phyloP scores from a whole-genome alignment of 2,329 filamentous ascomycete species.

The Phyllosticta paracitricarpa region DNA sequence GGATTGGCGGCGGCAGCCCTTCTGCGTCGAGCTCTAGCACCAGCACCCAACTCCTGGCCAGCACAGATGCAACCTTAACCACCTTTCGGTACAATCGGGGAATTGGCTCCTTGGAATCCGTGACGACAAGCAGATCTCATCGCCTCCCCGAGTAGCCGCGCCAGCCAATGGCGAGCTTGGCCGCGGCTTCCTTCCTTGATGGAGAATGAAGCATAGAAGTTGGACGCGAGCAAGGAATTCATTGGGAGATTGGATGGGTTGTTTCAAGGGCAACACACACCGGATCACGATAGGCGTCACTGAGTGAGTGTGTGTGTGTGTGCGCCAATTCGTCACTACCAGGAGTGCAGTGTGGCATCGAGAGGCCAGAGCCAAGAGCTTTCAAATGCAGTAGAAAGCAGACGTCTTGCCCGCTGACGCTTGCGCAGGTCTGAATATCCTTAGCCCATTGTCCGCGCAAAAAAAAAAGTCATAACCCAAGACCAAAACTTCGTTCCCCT shows the following conservation, averaged over 20 bases:
- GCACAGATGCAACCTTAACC: slow-evolving; percentile 5
- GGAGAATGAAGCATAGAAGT: slow-evolving; percentile 8
- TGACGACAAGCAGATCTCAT: slow-evolving; percentile 1
- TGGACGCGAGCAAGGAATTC: slow-evolving; percentile 5
- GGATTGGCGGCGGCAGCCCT: not conserved
- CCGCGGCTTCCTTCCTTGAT: not conserved
- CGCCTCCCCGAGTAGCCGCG: not conserved
- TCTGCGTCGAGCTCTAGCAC: not conserved
- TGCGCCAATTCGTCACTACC: slow-evolving; percentile 1
- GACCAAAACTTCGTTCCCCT: not conserved
- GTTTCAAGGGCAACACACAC: slow-evolving; percentile 9
- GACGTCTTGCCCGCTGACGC: not conserved
- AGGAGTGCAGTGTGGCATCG: not conserved
- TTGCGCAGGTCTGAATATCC: not conserved
- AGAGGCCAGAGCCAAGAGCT: not conserved
- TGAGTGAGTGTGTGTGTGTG: not conserved
- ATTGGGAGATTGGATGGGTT: slow-evolving; percentile 6
- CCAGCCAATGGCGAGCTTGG: not conserved
- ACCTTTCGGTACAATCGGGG: not conserved
- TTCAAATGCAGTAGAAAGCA: not conserved
- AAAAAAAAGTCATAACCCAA: not conserved
- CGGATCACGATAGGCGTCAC: not conserved
- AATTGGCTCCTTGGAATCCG: slow-evolving; percentile 2
- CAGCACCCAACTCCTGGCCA: not conserved
- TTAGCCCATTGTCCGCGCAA: not conserved